Base-by-base conservation (phyloP, 2,329 filamentous ascomycete genomes). In the Ceratocystis lukuohia region DNA sequence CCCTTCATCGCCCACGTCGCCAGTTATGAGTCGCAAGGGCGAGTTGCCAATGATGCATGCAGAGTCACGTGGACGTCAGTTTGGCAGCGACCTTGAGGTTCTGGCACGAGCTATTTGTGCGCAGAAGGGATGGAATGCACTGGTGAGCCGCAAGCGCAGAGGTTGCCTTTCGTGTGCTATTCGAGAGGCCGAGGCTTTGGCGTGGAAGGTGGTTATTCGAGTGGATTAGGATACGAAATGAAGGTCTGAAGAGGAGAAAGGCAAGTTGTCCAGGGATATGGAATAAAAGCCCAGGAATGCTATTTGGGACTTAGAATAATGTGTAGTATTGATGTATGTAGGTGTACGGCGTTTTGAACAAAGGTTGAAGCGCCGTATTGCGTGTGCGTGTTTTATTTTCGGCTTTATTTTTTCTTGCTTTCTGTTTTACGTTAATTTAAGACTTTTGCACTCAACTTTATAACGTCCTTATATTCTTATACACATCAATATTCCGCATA, bases 101-200 rank as follows among this genome's bases (percentile, higher is more conserved):
- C 75, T 92, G 64, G 86, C 86, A 1, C 79, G 88, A 62, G 88
- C 88, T 1, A 79, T 89, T 70, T 92, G 89, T 72, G 86, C 88
- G 0, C 84, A 89, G 72, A 84, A 82, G 70, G 88, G 88, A 1
- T 86, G 86, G 80, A 88, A 91, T 72, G 88, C 88, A 25, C 73
- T 92, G 20, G 80, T 92, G 69, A 88, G 86, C 68, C 79, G 87
- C 64, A 78, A 80, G 48, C 82, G 84, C 69, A 79, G 87, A 68
- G 88, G 86, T 0, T 93, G 89, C 72, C 74, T 92, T 45, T 82
- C 83, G 2, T 93, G 89, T 74, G 87, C 87, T 50, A 83, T 93
- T 56, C 80, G 89, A 20, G 88, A 93, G 76, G 88, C 88, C 0
- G 84, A 84, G 4, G 88, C 86, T 2, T 73, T 91, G 67, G 85